Percentiles rank a stretch among this genome's conserved stretches.
These are phyloP conservation scores for Penicillium griseofulvum DNA, from an alignment of 2,329 filamentous ascomycete species.

Conservation along the genomic window DNA sequence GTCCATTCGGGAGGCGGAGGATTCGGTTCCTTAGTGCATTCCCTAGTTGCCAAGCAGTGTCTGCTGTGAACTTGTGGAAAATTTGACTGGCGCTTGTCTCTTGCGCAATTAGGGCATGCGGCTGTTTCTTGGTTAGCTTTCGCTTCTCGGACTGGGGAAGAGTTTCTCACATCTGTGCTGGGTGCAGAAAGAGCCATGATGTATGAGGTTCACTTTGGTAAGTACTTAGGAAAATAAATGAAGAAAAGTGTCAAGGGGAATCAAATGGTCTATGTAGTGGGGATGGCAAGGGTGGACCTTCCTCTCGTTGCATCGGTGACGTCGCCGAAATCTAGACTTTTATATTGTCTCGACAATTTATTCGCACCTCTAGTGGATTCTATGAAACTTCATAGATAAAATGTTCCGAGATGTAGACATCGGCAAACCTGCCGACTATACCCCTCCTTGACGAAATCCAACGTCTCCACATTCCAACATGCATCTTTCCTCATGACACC, in stretches of 20 bases:
- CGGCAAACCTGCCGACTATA: background rate
- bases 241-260: background rate
- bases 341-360: background rate
- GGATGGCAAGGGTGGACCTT: slow-evolving; percentile 14
- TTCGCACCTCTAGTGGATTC: too few species aligned
- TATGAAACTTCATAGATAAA: background rate
- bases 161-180: slow-evolving; percentile 30
- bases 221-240: background rate
- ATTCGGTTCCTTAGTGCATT: slow-evolving; percentile 39
- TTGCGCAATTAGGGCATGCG: slow-evolving; percentile 27
- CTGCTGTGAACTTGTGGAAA: slow-evolving; percentile 40
- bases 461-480: background rate
- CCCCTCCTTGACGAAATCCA: background rate
- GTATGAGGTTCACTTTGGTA: background rate
- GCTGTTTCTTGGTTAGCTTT: slow-evolving; percentile 19
- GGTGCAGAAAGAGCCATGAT: slow-evolving; percentile 31
- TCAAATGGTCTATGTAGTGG: background rate
- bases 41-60: slow-evolving; percentile 41
- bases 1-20: slow-evolving; percentile 30
- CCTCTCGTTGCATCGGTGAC: slow-evolving; percentile 1
- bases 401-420: background rate
- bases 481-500: background rate
- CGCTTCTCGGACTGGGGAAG: background rate
- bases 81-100: slow-evolving; percentile 30
- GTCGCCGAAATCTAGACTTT: background rate